Base-by-base conservation (phyloP, 1,284 basidiomycete genomes). In the Marasmius fiardii region DNA sequence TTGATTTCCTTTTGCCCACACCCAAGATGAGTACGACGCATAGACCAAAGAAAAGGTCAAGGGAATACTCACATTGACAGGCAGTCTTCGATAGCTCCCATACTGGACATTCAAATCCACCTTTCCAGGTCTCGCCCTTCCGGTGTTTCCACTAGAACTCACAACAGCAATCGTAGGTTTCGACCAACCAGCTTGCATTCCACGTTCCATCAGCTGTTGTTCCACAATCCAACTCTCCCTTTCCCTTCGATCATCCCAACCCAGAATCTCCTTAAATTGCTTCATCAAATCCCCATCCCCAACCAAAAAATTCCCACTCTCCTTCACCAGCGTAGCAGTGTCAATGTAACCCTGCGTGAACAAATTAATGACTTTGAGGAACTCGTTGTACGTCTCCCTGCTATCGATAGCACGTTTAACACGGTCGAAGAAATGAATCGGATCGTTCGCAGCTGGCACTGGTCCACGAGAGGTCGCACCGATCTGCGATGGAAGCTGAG, bases 291-390 rank as follows among this genome's bases (percentile, higher is more conserved):
- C 94, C 0, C 79, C 77, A 14, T 88, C 84, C 0, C 84, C 85
- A 2, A 83, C 76, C 12, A 91, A 70, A 64, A 84, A 91, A 58
- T 80, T 79, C 18, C 79, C 72, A 43, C 79, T 79, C 63, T 90
- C 85, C 54, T 82, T 79, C 48, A 98, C 82, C 10, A 98, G 81
- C 7, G 88, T 85, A 44, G 87, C 83, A 16, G 88, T 85, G 65
- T 98, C 93, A 65, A 99, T 95, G 64, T 92, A 88, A 56, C 95
- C 93, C 68, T 98, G 93, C 1, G 93, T 92, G 70, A 96, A 99
- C 1, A 98, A 79, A 68, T 98, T 98, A 67, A 98, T 83, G 55
- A 98, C 78, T 70, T 96, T 98, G 62, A 99, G 77, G 74, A 99
- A 98, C 72, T 98, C 96, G 69, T 95, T 91, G 75, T 97, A 98